phyloP scores from a whole-genome alignment of 2,329 filamentous ascomycete genomes.

The Dothideomycetes sp. region DNA sequence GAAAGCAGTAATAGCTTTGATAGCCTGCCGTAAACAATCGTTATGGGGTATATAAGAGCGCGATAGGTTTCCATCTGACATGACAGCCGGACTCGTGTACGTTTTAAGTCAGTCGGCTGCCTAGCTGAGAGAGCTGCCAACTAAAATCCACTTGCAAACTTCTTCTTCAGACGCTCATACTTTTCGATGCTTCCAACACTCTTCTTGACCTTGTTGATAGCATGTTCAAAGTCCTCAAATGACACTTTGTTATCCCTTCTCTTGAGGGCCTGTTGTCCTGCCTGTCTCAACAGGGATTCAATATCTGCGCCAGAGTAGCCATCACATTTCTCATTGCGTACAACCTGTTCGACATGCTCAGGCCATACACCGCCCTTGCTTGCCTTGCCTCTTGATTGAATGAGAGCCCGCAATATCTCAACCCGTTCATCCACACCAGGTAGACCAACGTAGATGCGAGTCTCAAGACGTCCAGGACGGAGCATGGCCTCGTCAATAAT shows the following conservation, averaged over 20 bases:
- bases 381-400: conserved; percentile 39
- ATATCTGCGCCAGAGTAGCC: conserved; percentile 67
- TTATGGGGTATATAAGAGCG: no score
- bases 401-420: conserved; percentile 67
- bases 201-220: conserved; percentile 30
- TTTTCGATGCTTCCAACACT: conserved; percentile 47
- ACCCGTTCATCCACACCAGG: conserved; percentile 69
- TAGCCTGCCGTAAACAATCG: no score
- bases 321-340: conserved; percentile 54
- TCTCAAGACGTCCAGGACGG: conserved; percentile 79
- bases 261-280: conserved; percentile 46
- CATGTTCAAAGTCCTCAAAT: conserved; percentile 34
- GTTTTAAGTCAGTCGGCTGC: no score
- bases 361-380: conserved; percentile 24
- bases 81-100: no score
- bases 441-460: conserved; percentile 78
- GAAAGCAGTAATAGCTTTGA: no score
- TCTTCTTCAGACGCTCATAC: conserved; percentile 41
- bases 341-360: conserved; percentile 38
- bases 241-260: conserved; percentile 34
- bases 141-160: conserved; percentile 6
- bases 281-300: conserved; percentile 46
- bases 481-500: conserved; percentile 96
- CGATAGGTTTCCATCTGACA: no score
- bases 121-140: background rate